These are phyloP conservation scores for Leccinum pellstonianum DNA, from an alignment of 768 basidiomycete genomes.

Conservation along the genomic window DNA sequence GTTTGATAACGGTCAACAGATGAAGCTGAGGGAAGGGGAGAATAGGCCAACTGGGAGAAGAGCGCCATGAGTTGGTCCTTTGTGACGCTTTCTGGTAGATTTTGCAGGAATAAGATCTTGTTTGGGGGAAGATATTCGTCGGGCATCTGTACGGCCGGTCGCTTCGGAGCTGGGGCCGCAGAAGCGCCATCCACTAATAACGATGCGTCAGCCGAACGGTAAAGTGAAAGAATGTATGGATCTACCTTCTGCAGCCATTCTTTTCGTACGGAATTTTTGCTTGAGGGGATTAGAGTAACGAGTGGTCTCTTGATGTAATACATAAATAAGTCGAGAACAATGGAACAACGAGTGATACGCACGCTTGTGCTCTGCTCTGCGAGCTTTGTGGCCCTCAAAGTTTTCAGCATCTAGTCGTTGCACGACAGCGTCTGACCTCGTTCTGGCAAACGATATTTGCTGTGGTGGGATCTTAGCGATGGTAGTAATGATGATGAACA, in stretches of 20 bases:
- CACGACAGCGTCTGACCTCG: slow-evolving; percentile 88
- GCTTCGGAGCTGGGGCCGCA: slow-evolving; percentile 64
- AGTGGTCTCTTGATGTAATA: slow-evolving; percentile 55
- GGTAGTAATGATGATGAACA: background rate
- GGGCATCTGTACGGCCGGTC: slow-evolving; percentile 92
- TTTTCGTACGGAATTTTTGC: slow-evolving; percentile 78
- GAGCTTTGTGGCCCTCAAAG: slow-evolving; percentile 74
- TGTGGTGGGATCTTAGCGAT: slow-evolving; percentile 32
- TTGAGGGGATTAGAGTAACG: slow-evolving; percentile 90
- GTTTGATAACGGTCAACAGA: slow-evolving; percentile 3
- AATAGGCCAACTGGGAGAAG: slow-evolving; percentile 77
- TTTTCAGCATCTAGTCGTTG: slow-evolving; percentile 64
- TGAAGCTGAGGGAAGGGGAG: background rate
- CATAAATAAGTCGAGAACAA: background rate
- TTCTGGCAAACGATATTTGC: slow-evolving; percentile 94
- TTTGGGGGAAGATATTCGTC: slow-evolving; percentile 99
- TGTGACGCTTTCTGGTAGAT: slow-evolving; percentile 88
- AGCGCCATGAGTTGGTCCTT: slow-evolving; percentile 89
- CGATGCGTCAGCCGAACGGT: slow-evolving; percentile 2
- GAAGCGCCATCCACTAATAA: slow-evolving; percentile 65
- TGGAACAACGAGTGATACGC: slow-evolving; percentile 23
- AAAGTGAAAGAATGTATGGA: slow-evolving; percentile 4
- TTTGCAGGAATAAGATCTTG: slow-evolving; percentile 98
- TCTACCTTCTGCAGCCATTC: slow-evolving; percentile 75
- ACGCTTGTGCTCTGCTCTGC: slow-evolving; percentile 85